Conservation (phyloP, 495 filamentous ascomycete species). For the Hypoxylon fragiforme region DNA sequence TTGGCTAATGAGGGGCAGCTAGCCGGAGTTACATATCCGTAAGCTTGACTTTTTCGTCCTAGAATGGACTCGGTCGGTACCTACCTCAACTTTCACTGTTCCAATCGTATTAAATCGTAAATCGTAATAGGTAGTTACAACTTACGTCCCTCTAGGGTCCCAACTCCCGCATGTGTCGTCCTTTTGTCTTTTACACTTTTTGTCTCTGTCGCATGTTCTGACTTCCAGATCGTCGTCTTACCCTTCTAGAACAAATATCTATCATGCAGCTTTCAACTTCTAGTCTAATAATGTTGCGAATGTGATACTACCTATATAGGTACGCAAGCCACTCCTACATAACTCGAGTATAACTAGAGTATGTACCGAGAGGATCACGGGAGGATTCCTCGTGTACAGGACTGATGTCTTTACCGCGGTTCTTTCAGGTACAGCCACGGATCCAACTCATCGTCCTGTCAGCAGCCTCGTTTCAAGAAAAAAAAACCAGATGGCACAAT, state of each 20-base stretch:
- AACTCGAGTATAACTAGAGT: slow-evolving; percentile 2
- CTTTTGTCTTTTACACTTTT: too few species aligned
- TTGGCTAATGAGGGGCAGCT: too few species aligned
- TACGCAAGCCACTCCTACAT: neutral
- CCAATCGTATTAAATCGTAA: too few species aligned
- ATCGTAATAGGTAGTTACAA: too few species aligned
- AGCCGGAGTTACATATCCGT: too few species aligned
- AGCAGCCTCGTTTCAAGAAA: slow-evolving; percentile 9
- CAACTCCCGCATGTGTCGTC: too few species aligned
- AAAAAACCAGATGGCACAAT: slow-evolving; percentile 2
- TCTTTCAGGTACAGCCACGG: too few species aligned
- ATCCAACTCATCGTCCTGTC: too few species aligned
- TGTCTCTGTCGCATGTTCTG: neutral
- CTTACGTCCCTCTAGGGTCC: too few species aligned
- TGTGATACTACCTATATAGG: neutral
- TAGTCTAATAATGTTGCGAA: neutral
- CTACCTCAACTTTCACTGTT: too few species aligned
- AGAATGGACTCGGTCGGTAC: too few species aligned
- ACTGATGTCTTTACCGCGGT: slow-evolving; percentile 6
- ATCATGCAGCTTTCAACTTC: slow-evolving; percentile 1
- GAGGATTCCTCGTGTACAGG: slow-evolving; percentile 31
- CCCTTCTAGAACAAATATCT: slow-evolving; percentile 18
- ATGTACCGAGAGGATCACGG: slow-evolving; percentile 18
- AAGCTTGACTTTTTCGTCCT: too few species aligned
- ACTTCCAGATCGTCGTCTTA: slow-evolving; percentile 21